Conservation (phyloP, 306 rosid species). For the Carpinus fangiana region DNA sequence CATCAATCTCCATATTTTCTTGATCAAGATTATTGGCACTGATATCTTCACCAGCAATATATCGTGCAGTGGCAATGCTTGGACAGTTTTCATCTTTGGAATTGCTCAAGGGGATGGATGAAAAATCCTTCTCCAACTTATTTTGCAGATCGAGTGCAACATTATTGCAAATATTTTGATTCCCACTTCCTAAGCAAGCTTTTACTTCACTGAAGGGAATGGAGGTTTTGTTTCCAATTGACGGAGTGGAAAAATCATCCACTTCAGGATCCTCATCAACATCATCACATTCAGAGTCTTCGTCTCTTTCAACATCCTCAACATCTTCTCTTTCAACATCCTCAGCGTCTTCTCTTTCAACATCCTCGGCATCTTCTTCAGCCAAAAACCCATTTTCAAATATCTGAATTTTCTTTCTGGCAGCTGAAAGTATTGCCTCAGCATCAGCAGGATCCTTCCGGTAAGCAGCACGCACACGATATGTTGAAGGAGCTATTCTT, state of each 20-base stretch:
- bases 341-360: constrained; percentile 40
- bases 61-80: constrained; percentile 36
- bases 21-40: constrained; percentile 49
- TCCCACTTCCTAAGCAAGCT: constrained; percentile 53
- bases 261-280: constrained; percentile 96
- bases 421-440: constrained; percentile 80
- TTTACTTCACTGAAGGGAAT: constrained; percentile 48
- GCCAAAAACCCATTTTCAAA: constrained; percentile 92
- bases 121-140: constrained; percentile 53
- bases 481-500: constrained; percentile 98
- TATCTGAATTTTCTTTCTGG: constrained; percentile 92
- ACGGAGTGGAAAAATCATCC: constrained; percentile 69
- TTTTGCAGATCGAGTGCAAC: constrained; percentile 46
- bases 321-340: not conserved
- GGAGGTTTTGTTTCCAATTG: constrained; percentile 45
- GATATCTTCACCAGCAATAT: constrained; percentile 42
- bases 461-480: constrained; percentile 87
- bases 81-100: constrained; percentile 53
- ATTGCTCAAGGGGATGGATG: constrained; percentile 51
- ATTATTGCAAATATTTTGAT: constrained; percentile 46
- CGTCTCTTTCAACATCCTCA: constrained; percentile 52
- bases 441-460: constrained; percentile 94
- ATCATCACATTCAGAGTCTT: constrained; percentile 92
- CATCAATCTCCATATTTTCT: constrained; percentile 95
- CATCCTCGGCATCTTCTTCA: constrained; percentile 87